These are phyloP conservation scores for Podospora fimiseda DNA, from an alignment of 495 filamentous ascomycete genomes.

Conservation along the genomic window DNA sequence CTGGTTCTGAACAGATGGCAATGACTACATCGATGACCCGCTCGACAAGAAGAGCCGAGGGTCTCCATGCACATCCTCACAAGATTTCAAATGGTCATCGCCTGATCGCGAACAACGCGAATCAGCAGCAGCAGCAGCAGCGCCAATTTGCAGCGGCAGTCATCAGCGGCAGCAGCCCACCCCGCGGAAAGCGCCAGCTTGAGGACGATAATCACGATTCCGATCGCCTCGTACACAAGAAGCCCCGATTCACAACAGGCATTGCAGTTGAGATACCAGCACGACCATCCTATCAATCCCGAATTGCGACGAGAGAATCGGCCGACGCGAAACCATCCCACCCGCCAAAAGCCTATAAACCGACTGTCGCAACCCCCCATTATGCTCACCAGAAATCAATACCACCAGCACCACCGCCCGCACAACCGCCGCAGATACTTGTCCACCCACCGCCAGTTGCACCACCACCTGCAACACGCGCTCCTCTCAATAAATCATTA, in stretches of 20 bases:
- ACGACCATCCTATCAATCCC: conserved; percentile 23
- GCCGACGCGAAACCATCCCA: conserved; percentile 32
- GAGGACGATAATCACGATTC: conserved; percentile 13
- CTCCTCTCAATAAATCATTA: conserved; percentile 24
- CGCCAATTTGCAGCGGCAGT: too few species aligned
- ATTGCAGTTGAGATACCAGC: conserved; percentile 40
- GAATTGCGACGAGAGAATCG: conserved; percentile 17
- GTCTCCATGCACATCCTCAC: conserved; percentile 18
- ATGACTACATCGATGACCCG: conserved; percentile 32
- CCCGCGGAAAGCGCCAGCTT: conserved; percentile 23
- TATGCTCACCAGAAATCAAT: conserved; percentile 6
- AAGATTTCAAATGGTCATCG: conserved; percentile 14
- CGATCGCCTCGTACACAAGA: conserved; percentile 16
- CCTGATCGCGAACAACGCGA: conserved; percentile 13
- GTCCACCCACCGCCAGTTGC: too few species aligned
- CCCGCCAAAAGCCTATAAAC: conserved; percentile 18
- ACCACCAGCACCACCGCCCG: conserved; percentile 17
- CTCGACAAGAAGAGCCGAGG: conserved; percentile 33
- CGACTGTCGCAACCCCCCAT: conserved; percentile 22
- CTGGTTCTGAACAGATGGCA: conserved; percentile 17
- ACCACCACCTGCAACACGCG: conserved; percentile 15
- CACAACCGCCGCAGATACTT: too few species aligned
- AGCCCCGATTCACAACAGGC: conserved; percentile 17
- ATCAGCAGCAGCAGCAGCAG: background rate
- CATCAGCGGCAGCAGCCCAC: too few species aligned